A percentile compares a stretch with the other conserved stretches of the same genome.
Conservation (phyloP, 345 rosid species). For the Anacardium occidentale region DNA sequence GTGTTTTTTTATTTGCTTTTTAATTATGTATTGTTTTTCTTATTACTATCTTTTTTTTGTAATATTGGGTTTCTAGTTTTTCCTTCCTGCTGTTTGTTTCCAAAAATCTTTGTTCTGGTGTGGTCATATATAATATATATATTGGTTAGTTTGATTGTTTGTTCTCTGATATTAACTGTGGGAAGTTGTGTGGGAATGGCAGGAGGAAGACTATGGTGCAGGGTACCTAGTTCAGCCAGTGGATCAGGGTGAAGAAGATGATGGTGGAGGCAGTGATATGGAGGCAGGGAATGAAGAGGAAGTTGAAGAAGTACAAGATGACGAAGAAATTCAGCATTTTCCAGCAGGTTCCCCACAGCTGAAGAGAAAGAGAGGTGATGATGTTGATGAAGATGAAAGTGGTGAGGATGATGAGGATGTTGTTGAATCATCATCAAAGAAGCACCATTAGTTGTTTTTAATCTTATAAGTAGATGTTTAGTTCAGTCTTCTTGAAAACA, state of each 20-base stretch:
- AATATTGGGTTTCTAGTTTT: neutral
- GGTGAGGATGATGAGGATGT: constrained; percentile 28
- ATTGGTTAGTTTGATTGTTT: neutral
- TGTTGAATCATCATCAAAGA: constrained; percentile 45
- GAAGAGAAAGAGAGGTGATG: constrained; percentile 57
- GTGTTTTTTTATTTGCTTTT: neutral
- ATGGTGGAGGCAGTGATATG: constrained; percentile 44
- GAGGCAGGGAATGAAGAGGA: constrained; percentile 48
- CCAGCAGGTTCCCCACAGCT: constrained; percentile 42
- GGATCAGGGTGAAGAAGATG: constrained; percentile 46
- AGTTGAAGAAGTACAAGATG: constrained; percentile 50
- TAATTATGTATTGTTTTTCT: neutral
- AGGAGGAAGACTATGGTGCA: constrained; percentile 63
- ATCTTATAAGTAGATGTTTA: constrained; percentile 10
- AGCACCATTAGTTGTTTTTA: constrained; percentile 29
- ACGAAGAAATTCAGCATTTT: constrained; percentile 36
- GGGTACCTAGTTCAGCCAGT: constrained; percentile 68
- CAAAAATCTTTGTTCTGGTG: neutral
- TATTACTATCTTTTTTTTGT: no score
- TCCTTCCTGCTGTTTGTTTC: no score
- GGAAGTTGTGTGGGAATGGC: constrained; percentile 17
- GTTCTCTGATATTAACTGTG: neutral
- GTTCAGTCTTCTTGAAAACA: constrained; percentile 15
- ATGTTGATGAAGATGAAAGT: constrained; percentile 24
- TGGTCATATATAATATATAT: no score